A percentile compares a stretch with the other conserved stretches of the same genome.
Evolutionary conservation across 139 green algal species (phyloP).

Genomic region (Pedinophyceae sp.): DNA sequence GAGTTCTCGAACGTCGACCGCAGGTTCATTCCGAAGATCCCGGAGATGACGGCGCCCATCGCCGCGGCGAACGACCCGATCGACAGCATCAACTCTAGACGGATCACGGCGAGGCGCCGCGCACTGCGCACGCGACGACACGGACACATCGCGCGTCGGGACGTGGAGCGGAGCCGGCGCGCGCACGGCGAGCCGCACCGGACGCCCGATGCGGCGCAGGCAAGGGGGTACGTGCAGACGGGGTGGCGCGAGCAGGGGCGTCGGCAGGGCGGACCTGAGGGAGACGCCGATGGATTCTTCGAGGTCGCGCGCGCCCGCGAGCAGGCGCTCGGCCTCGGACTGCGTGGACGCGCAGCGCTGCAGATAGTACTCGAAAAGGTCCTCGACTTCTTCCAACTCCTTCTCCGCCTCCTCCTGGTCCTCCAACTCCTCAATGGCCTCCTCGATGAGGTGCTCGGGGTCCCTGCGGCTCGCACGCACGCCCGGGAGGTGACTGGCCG

Average conservation of each 20-base stretch:
- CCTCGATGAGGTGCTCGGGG: too few species aligned
- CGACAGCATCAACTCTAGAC: slow-evolving; percentile 73
- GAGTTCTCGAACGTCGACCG: slow-evolving; percentile 59
- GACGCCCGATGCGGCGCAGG: too few species aligned
- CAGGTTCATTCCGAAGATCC: slow-evolving; percentile 87
- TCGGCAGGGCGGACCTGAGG: slow-evolving; percentile 40
- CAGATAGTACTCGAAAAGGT: slow-evolving; percentile 90
- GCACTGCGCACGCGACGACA: too few species aligned
- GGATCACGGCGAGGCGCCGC: slow-evolving; percentile 38
- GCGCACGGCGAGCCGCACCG: too few species aligned
- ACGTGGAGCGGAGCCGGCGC: too few species aligned
- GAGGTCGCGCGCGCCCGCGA: slow-evolving; percentile 66
- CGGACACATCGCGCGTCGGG: too few species aligned
- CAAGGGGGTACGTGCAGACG: too few species aligned
- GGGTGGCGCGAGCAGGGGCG: too few species aligned
- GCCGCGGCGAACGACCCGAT: slow-evolving; percentile 79
- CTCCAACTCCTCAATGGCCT: slow-evolving; percentile 63
- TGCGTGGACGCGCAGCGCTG: slow-evolving; percentile 59
- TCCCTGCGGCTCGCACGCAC: background rate
- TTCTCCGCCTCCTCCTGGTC: slow-evolving; percentile 47
- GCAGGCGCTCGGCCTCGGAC: slow-evolving; percentile 29
- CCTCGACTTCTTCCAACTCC: slow-evolving; percentile 60
- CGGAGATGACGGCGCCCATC: slow-evolving; percentile 65
- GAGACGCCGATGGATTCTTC: slow-evolving; percentile 82
- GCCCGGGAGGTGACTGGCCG: too few species aligned